Evolutionary conservation across 2,329 filamentous ascomycete species (phyloP).

Genomic region (Penicillium sp.): DNA sequence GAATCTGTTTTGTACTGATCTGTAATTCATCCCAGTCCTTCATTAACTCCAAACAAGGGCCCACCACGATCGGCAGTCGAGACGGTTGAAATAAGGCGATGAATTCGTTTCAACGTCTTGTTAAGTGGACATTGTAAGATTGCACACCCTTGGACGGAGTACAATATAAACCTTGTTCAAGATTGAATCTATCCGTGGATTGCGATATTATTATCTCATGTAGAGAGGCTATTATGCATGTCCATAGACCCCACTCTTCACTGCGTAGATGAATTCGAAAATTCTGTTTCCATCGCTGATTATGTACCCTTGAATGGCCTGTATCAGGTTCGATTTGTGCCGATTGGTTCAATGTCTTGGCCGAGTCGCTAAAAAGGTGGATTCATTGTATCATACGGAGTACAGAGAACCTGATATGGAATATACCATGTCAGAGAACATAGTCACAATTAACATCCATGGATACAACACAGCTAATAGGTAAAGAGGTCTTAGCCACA

Average conservation of each 20-base stretch:
- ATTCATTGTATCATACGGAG: too few species aligned
- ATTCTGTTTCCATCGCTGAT: background rate
- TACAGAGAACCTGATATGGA: too few species aligned
- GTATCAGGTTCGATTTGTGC: background rate
- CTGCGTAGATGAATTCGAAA: background rate
- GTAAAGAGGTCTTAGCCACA: background rate
- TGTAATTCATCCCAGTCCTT: background rate
- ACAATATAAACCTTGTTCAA: background rate
- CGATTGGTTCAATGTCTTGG: background rate
- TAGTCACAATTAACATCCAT: too few species aligned
- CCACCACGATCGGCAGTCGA: slow-evolving; percentile 5
- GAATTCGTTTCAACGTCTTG: background rate
- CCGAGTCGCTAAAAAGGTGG: background rate
- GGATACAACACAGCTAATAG: background rate
- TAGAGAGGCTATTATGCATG: background rate
- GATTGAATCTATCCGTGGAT: background rate
- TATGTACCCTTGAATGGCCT: background rate
- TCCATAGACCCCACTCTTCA: background rate
- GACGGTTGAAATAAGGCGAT: background rate
- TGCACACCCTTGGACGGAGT: background rate
- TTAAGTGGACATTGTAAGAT: background rate
- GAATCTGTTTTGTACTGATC: background rate
- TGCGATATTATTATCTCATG: background rate
- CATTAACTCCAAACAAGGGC: slow-evolving; percentile 13
- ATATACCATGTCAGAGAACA: background rate